Conservation (phyloP, 2,329 filamentous ascomycete genomes). For the Alternaria sp. region DNA sequence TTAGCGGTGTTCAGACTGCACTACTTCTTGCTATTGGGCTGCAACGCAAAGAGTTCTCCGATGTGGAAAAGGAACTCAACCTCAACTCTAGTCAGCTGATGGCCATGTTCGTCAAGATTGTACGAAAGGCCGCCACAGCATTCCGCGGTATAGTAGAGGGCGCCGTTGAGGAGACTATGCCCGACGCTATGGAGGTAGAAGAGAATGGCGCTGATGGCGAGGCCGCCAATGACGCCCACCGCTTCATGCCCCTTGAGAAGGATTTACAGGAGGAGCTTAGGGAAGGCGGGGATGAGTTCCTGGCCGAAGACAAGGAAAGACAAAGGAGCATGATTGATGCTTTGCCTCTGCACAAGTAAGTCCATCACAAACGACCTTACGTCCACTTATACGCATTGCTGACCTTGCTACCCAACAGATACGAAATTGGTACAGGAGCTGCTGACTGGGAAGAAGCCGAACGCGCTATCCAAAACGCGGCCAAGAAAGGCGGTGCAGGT, state of each 20-base stretch:
- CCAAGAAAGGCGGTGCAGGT: constrained; percentile 60
- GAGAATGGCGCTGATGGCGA: constrained; percentile 64
- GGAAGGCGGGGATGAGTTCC: constrained; percentile 80
- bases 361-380: not conserved
- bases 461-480: constrained; percentile 70
- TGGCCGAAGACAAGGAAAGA: constrained; percentile 74
- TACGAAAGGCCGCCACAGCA: constrained; percentile 83
- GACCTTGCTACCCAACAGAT: constrained; percentile 38
- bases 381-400: not conserved
- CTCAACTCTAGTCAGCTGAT: constrained; percentile 81
- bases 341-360: constrained; percentile 85
- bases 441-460: constrained; percentile 71
- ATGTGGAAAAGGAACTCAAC: constrained; percentile 79
- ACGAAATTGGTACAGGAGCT: constrained; percentile 58
- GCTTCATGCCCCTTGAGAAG: constrained; percentile 75
- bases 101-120: constrained; percentile 97
- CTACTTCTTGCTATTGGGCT: constrained; percentile 88
- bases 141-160: constrained; percentile 79
- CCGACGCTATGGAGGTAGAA: constrained; percentile 54
- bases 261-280: constrained; percentile 83
- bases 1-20: constrained; percentile 84
- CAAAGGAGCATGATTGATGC: constrained; percentile 90
- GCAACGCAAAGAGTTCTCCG: constrained; percentile 87
- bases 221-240: constrained; percentile 64
- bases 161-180: constrained; percentile 63